These are phyloP conservation scores for Linderniella brevidens DNA, from an alignment of 257 asterid genomes.

Conservation along the genomic window DNA sequence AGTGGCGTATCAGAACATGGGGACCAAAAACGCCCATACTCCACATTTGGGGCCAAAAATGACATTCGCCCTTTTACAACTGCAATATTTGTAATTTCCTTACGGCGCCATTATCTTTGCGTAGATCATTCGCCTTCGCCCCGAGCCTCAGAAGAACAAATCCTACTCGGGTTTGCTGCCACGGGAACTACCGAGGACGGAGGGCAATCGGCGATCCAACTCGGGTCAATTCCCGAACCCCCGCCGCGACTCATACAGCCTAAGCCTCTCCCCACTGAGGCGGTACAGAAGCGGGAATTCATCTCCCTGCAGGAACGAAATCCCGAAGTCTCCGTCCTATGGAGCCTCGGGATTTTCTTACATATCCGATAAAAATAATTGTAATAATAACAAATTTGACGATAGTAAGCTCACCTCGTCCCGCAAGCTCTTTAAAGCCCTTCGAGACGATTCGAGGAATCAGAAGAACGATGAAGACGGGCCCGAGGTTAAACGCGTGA, in stretches of 20 bases:
- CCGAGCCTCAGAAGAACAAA: slow-evolving; percentile 32
- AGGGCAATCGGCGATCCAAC: slow-evolving; percentile 18
- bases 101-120: slow-evolving; percentile 6
- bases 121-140: slow-evolving; percentile 37
- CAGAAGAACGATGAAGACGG: slow-evolving; percentile 18
- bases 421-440: slow-evolving; percentile 30
- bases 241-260: slow-evolving; percentile 15
- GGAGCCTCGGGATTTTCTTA: slow-evolving; percentile 80
- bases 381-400: slow-evolving; percentile 15
- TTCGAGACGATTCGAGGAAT: slow-evolving; percentile 38
- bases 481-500: slow-evolving; percentile 13
- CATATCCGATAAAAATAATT: slow-evolving; percentile 25
- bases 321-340: slow-evolving; percentile 63
- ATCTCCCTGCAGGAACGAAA: slow-evolving; percentile 72
- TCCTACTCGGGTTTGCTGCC: slow-evolving; percentile 66
- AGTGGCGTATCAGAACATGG: no score
- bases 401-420: slow-evolving; percentile 38
- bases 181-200: slow-evolving; percentile 31
- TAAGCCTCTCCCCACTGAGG: slow-evolving; percentile 48
- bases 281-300: slow-evolving; percentile 50
- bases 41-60: no score
- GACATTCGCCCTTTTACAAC: no score
- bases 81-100: background rate
- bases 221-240: slow-evolving; percentile 20
- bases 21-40: no score